Percentiles rank a stretch among this genome's conserved stretches.
Conservation (phyloP, 1,284 basidiomycete species). For the Phlebopus sp. region DNA sequence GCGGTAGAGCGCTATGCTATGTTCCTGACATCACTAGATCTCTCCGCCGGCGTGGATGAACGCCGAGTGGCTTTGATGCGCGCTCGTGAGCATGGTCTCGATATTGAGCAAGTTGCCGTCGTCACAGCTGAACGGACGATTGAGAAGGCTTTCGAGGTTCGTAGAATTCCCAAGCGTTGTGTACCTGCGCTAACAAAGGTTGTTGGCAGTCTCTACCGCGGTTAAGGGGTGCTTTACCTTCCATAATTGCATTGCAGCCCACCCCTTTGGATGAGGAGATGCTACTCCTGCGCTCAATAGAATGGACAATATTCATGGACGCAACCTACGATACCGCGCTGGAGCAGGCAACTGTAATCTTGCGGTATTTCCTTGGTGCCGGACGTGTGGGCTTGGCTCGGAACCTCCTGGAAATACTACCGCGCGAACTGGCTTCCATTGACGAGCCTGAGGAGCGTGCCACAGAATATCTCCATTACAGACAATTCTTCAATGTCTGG, state of each 20-base stretch:
- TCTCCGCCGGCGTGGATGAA: constrained; percentile 64
- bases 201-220: constrained; percentile 48
- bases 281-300: constrained; percentile 81
- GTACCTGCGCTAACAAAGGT: constrained; percentile 3
- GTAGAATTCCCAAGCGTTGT: constrained; percentile 21
- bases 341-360: constrained; percentile 79
- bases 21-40: constrained; percentile 83
- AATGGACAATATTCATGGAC: constrained; percentile 87
- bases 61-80: constrained; percentile 73
- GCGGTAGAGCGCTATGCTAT: constrained; percentile 91
- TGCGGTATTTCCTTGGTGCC: constrained; percentile 86
- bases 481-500: constrained; percentile 73
- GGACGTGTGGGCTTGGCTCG: constrained; percentile 75
- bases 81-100: constrained; percentile 81
- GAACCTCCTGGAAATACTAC: constrained; percentile 62
- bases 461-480: constrained; percentile 70
- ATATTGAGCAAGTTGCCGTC: constrained; percentile 79
- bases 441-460: constrained; percentile 59
- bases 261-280: constrained; percentile 57
- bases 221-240: constrained; percentile 60
- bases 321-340: constrained; percentile 77
- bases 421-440: constrained; percentile 59
- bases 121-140: constrained; percentile 81
- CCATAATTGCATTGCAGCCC: constrained; percentile 50
- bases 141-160: constrained; percentile 67